Percentiles rank a stretch among this genome's conserved stretches.
phyloP scores from a whole-genome alignment of 2,329 filamentous ascomycete genomes.

The Cladosporium phlei region DNA sequence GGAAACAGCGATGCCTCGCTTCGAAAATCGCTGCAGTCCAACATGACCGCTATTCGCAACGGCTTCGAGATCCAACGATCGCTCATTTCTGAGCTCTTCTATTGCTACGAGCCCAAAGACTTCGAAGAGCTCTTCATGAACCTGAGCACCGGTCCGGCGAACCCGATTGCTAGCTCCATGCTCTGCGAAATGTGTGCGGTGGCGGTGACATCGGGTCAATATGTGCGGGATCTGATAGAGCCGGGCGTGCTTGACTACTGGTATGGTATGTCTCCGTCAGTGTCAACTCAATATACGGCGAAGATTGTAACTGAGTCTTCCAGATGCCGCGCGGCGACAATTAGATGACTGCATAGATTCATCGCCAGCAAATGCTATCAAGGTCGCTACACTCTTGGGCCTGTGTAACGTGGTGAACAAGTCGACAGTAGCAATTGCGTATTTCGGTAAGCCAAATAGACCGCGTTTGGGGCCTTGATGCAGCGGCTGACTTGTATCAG shows the following conservation, averaged over 20 bases:
- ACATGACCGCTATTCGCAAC: background rate
- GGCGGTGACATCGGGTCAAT: background rate
- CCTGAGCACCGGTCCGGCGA: background rate
- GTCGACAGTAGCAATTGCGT: background rate
- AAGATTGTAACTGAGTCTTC: too few species aligned
- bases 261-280: background rate
- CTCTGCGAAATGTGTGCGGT: conserved; percentile 5
- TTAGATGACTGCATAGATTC: background rate
- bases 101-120: background rate
- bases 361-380: background rate
- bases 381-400: background rate
- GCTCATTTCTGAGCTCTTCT: conserved; percentile 7
- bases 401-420: background rate
- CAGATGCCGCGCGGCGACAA: background rate
- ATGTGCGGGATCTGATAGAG: background rate
- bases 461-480: background rate
- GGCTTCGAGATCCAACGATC: background rate
- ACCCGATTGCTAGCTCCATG: background rate
- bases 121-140: background rate
- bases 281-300: too few species aligned
- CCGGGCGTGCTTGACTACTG: conserved; percentile 1
- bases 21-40: background rate
- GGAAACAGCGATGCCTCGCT: background rate
- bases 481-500: background rate
- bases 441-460: background rate